Conservation (phyloP, 2,329 filamentous ascomycete species). For the Furcasterigmium furcatum region DNA sequence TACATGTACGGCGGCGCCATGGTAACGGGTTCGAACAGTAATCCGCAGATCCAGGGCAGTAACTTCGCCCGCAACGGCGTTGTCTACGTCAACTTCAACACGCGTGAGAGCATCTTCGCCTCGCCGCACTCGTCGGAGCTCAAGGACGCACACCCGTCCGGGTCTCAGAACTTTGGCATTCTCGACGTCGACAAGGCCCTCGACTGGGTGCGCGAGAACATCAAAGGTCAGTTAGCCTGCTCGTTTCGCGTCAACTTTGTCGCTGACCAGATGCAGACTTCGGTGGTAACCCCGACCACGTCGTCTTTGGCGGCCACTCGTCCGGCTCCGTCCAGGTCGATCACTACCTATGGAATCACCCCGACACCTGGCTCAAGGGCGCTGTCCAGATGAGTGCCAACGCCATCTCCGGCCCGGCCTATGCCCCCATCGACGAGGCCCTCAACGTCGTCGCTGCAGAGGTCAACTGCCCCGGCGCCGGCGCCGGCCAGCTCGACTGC, state of each 20-base stretch:
- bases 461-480: constrained; percentile 27
- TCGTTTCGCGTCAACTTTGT: neutral
- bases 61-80: constrained; percentile 32
- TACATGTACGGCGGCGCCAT: constrained; percentile 43
- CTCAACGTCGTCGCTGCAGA: constrained; percentile 31
- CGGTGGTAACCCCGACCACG: constrained; percentile 38
- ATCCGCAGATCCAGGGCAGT: constrained; percentile 29
- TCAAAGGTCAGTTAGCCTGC: constrained; percentile 13
- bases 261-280: constrained; percentile 24
- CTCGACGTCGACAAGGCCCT: constrained; percentile 32
- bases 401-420: constrained; percentile 32
- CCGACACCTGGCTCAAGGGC: constrained; percentile 29
- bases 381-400: constrained; percentile 39
- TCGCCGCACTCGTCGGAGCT: constrained; percentile 38
- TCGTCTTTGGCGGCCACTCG: constrained; percentile 39
- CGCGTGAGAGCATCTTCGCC: constrained; percentile 37
- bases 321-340: constrained; percentile 33
- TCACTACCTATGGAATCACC: constrained; percentile 38
- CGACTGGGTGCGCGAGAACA: constrained; percentile 36
- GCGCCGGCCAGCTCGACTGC: constrained; percentile 29
- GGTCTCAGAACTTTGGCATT: constrained; percentile 24
- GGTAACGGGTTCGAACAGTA: constrained; percentile 36
- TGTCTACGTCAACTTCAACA: constrained; percentile 35
- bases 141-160: constrained; percentile 18
- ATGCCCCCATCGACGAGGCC: constrained; percentile 30